These are phyloP conservation scores for Gossypium armourianum DNA, from an alignment of 441 rosid species.

Conservation along the genomic window DNA sequence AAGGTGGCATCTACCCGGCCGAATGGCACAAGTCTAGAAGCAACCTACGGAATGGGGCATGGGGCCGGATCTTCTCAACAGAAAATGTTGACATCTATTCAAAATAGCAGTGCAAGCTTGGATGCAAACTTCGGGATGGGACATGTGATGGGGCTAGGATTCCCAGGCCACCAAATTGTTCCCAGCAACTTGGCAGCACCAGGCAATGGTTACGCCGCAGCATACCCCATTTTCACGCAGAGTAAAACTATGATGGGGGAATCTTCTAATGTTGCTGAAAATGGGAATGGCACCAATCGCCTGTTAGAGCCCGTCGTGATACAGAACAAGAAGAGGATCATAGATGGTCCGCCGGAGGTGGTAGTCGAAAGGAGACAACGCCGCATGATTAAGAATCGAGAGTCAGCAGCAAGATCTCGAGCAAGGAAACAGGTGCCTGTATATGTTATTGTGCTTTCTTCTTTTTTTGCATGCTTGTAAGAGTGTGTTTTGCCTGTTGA, in stretches of 20 bases:
- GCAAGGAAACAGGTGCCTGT: constrained; percentile 72
- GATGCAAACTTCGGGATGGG: constrained; percentile 29
- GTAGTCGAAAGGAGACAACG: constrained; percentile 71
- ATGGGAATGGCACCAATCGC: constrained; percentile 24
- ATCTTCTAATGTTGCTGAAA: constrained; percentile 22
- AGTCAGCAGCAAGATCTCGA: constrained; percentile 81
- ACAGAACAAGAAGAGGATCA: constrained; percentile 39
- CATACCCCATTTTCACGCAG: constrained; percentile 28
- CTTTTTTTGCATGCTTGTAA: too few relatives aligned
- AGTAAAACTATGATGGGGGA: constrained; percentile 29
- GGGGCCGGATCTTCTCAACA: neutral
- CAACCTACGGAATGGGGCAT: constrained; percentile 22
- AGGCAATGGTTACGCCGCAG: constrained; percentile 23
- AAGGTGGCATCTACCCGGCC: constrained; percentile 9
- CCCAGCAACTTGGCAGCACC: constrained; percentile 13
- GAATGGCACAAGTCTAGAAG: constrained; percentile 21
- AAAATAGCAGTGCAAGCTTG: constrained; percentile 18
- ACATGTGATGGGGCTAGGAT: constrained; percentile 23
- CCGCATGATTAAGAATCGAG: constrained; percentile 82
- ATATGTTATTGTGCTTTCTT: too few relatives aligned
- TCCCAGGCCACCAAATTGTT: constrained; percentile 17
- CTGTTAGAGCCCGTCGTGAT: constrained; percentile 25
- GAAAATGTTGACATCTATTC: constrained; percentile 12
- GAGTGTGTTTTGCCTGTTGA: too few relatives aligned
- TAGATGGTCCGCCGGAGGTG: constrained; percentile 59